Conservation (phyloP, 257 asterid species). For the Henckelia pumila region DNA sequence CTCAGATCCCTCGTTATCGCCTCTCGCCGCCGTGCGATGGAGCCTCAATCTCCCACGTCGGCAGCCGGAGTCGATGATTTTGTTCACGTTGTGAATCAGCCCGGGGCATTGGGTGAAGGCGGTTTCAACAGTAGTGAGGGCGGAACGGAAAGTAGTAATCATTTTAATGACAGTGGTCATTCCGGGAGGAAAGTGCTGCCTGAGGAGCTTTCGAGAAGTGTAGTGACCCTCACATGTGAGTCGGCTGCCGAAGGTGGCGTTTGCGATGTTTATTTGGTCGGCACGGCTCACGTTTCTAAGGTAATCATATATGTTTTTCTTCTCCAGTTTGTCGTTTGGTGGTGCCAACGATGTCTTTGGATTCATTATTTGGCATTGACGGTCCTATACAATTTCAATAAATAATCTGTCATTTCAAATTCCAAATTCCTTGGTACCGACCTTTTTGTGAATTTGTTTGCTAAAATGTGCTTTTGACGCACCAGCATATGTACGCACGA, state of each 20-base stretch:
- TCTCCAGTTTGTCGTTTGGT: not conserved
- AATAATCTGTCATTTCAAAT: not conserved
- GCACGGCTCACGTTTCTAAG: conserved; percentile 89
- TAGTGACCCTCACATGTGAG: conserved; percentile 64
- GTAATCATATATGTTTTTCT: conserved; percentile 30
- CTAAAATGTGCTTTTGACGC: too few species aligned
- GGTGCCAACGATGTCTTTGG: not conserved
- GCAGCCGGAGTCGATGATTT: conserved; percentile 42
- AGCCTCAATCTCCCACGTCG: conserved; percentile 34
- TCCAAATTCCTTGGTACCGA: not conserved
- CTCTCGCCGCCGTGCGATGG: conserved; percentile 37
- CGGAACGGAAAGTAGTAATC: conserved; percentile 10
- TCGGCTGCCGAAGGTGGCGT: conserved; percentile 69
- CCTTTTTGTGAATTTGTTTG: too few species aligned
- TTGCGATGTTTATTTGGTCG: conserved; percentile 83
- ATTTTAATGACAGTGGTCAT: conserved; percentile 10
- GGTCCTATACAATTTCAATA: not conserved
- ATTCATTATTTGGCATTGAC: not conserved
- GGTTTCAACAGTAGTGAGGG: conserved; percentile 26
- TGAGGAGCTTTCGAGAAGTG: conserved; percentile 61
- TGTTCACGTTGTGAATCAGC: conserved; percentile 35
- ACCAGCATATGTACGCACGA: not conserved
- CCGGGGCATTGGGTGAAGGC: conserved; percentile 18
- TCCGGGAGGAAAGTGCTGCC: conserved; percentile 59
- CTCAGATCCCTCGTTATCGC: conserved; percentile 19